Percentiles rank a stretch among this genome's conserved stretches.
Conservation (phyloP, 805 yeast genomes). For the Metschnikowia rubicola region DNA sequence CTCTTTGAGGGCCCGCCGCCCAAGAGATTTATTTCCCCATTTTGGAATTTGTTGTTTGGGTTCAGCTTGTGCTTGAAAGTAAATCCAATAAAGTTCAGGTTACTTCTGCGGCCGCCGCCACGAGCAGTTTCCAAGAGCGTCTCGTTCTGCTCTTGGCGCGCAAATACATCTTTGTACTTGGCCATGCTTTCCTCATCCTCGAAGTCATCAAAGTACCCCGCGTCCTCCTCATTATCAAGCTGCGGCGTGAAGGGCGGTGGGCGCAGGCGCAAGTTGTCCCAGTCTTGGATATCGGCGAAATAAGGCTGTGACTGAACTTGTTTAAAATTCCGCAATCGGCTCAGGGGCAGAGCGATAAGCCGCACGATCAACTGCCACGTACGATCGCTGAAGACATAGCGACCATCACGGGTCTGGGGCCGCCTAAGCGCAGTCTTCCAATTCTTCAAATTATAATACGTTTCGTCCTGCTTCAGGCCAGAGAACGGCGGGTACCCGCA, state of each 20-base stretch:
- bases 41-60: constrained; percentile 47
- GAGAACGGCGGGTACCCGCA: constrained; percentile 98
- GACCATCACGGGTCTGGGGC: constrained; percentile 88
- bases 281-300: constrained; percentile 73
- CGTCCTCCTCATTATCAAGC: constrained; percentile 93
- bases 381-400: constrained; percentile 90
- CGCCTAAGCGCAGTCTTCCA: constrained; percentile 88
- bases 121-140: constrained; percentile 57
- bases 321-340: constrained; percentile 71
- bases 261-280: constrained; percentile 62
- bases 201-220: constrained; percentile 97
- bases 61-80: constrained; percentile 84
- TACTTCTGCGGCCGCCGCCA: constrained; percentile 49
- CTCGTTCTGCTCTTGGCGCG: constrained; percentile 83
- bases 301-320: constrained; percentile 79
- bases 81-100: constrained; percentile 79
- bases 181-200: constrained; percentile 96
- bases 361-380: constrained; percentile 87
- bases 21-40: constrained; percentile 37
- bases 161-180: constrained; percentile 94
- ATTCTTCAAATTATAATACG: constrained; percentile 86
- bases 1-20: constrained; percentile 18
- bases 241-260: constrained; percentile 97
- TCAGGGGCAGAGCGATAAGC: constrained; percentile 74
- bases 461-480: constrained; percentile 90